Evolutionary conservation across 306 rosid species (phyloP).

Genomic region (Castanospermum australe): DNA sequence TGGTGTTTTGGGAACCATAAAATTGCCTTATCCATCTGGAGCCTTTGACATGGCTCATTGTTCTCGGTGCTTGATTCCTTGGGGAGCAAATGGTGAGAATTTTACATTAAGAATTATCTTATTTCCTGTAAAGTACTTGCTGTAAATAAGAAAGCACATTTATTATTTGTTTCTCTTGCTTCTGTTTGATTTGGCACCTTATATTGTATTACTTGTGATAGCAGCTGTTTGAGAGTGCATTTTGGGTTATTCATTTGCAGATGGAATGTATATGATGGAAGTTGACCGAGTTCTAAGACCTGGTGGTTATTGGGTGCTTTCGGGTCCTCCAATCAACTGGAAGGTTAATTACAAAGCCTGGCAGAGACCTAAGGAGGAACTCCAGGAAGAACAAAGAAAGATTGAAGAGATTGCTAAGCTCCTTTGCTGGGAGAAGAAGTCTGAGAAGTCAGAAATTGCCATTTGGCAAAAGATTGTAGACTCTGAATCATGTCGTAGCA

Average conservation of each 20-base stretch:
- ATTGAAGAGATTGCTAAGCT: constrained; percentile 81
- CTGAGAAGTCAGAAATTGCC: constrained; percentile 79
- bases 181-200: constrained; percentile 26
- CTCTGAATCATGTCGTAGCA: constrained; percentile 63
- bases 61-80: constrained; percentile 95
- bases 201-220: constrained; percentile 1
- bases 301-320: constrained; percentile 98
- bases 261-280: constrained; percentile 86
- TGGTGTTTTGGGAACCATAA: constrained; percentile 88
- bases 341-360: constrained; percentile 72
- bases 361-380: constrained; percentile 90
- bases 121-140: constrained; percentile 1
- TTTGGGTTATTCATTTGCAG: constrained; percentile 44
- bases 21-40: constrained; percentile 86
- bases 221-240: constrained; percentile 11
- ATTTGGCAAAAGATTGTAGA: constrained; percentile 83
- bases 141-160: constrained; percentile 1
- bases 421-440: constrained; percentile 97
- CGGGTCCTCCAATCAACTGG: constrained; percentile 98
- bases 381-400: constrained; percentile 76
- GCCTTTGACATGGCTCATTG: constrained; percentile 99
- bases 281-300: constrained; percentile 97
- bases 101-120: not conserved
- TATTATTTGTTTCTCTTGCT: not conserved
- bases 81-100: constrained; percentile 86